These are phyloP conservation scores for Tolypocladium amazonense DNA, from an alignment of 2,329 filamentous ascomycete genomes.

Conservation along the genomic window DNA sequence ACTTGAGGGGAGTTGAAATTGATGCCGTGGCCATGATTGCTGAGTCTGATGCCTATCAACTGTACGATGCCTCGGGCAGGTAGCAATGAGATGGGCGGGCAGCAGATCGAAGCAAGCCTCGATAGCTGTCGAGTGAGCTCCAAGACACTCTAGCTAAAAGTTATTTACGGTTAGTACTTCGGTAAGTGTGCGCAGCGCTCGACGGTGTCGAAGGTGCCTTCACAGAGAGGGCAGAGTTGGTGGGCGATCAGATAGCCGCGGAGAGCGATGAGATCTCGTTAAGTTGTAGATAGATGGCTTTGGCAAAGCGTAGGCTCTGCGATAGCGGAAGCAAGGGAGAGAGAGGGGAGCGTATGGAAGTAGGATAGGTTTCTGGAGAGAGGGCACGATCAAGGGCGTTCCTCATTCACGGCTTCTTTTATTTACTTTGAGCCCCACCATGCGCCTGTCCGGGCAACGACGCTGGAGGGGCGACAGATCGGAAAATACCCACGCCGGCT, in stretches of 20 bases:
- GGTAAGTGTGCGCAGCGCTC: conserved; percentile 30
- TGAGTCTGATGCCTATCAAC: conserved; percentile 12
- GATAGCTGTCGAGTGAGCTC: conserved; percentile 37
- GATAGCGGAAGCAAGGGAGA: conserved; percentile 1
- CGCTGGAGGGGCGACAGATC: background rate
- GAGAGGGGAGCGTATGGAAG: conserved; percentile 4
- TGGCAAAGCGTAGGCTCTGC: conserved; percentile 7
- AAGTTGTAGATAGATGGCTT: conserved; percentile 23
- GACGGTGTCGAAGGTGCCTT: conserved; percentile 35
- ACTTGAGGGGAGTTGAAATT: conserved; percentile 89
- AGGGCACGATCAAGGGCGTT: conserved; percentile 6
- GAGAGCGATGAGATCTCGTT: conserved; percentile 37
- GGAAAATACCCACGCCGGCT: conserved; percentile 6
- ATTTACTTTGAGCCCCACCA: conserved; percentile 32
- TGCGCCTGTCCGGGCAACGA: conserved; percentile 25
- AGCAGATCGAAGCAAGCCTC: conserved; percentile 25
- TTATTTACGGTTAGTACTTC: conserved; percentile 42
- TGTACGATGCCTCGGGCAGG: conserved; percentile 25
- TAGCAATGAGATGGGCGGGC: conserved; percentile 37
- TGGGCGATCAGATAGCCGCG: conserved; percentile 34
- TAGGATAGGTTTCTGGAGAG: conserved; percentile 14
- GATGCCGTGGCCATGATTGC: conserved; percentile 66
- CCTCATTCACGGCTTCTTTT: conserved; percentile 24
- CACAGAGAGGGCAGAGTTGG: conserved; percentile 31
- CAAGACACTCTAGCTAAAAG: conserved; percentile 51